Percentiles rank a stretch among this genome's conserved stretches.
Conservation (phyloP, 495 filamentous ascomycete species). For the Acidomyces sp. region DNA sequence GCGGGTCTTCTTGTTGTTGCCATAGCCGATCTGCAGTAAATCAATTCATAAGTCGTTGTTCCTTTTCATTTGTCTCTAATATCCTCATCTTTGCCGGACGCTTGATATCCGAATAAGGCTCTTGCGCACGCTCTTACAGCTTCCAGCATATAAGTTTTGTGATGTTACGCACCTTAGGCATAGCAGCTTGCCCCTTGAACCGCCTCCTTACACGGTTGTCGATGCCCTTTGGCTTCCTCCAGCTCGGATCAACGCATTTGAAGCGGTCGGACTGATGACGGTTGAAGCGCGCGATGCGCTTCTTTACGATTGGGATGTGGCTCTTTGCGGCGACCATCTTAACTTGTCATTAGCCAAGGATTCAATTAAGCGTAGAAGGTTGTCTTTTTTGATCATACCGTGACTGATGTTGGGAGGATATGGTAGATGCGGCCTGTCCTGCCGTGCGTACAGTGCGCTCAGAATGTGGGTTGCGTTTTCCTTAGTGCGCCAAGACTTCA, state of each 20-base stretch:
- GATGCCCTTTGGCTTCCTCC: slow-evolving; percentile 99
- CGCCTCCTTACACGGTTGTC: slow-evolving; percentile 82
- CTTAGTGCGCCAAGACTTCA: no score
- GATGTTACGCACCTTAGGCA: slow-evolving; percentile 90
- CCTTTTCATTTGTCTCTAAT: background rate
- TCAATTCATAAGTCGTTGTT: slow-evolving; percentile 17
- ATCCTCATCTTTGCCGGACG: background rate
- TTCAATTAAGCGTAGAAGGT: no score
- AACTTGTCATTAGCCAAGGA: no score
- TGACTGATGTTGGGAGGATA: no score
- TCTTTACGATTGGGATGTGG: slow-evolving; percentile 98
- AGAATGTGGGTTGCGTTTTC: no score
- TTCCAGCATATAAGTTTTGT: no score
- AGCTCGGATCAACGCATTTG: slow-evolving; percentile 71
- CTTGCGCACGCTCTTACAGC: no score
- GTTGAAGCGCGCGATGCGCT: slow-evolving; percentile 86
- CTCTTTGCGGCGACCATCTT: slow-evolving; percentile 98
- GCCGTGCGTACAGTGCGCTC: no score
- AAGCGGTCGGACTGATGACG: slow-evolving; percentile 96
- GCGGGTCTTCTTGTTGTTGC: slow-evolving; percentile 94
- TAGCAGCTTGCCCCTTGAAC: slow-evolving; percentile 86
- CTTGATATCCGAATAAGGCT: background rate
- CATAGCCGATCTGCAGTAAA: slow-evolving; percentile 73
- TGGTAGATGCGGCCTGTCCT: no score
- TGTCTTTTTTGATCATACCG: no score